Evolutionary conservation across 1,284 basidiomycete species (phyloP).

Genomic region (Mycena citricolor): DNA sequence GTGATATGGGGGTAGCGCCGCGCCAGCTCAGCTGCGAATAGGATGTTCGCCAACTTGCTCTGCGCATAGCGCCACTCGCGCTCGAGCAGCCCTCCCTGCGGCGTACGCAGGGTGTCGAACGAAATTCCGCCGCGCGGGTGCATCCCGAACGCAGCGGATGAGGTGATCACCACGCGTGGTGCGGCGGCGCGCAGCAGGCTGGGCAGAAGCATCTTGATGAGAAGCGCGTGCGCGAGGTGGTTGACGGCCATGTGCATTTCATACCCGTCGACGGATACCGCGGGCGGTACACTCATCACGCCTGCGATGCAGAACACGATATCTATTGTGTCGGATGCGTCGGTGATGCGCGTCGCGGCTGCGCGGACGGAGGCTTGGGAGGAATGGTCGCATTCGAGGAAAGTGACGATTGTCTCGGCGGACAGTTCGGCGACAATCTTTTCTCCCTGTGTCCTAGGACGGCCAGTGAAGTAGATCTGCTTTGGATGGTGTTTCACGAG

Average conservation of each 20-base stretch:
- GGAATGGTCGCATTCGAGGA: slow-evolving; percentile 18
- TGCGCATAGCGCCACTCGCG: slow-evolving; percentile 6
- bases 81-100: background rate
- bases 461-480: slow-evolving; percentile 15
- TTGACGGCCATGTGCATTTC: slow-evolving; percentile 20
- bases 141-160: slow-evolving; percentile 1
- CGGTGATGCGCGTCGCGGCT: slow-evolving; percentile 12
- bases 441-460: slow-evolving; percentile 4
- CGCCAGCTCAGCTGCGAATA: slow-evolving; percentile 14
- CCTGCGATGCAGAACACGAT: slow-evolving; percentile 18
- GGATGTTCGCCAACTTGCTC: slow-evolving; percentile 18
- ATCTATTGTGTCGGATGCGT: slow-evolving; percentile 4
- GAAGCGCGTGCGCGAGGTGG: slow-evolving; percentile 21
- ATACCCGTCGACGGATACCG: slow-evolving; percentile 18
- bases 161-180: slow-evolving; percentile 2
- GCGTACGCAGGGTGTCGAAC: slow-evolving; percentile 8
- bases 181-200: slow-evolving; percentile 2
- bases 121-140: slow-evolving; percentile 5
- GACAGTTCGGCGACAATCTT: slow-evolving; percentile 9
- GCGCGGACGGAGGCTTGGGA: slow-evolving; percentile 17
- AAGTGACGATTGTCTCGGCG: slow-evolving; percentile 7
- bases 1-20: slow-evolving; percentile 11
- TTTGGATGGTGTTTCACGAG: slow-evolving; percentile 10
- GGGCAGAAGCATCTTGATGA: slow-evolving; percentile 21
- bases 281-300: slow-evolving; percentile 1